Evolutionary conservation across 164 flowering plant species (phyloP), one percentile per base, ranked within the genome.

Genomic region (Piper betle): DNA sequence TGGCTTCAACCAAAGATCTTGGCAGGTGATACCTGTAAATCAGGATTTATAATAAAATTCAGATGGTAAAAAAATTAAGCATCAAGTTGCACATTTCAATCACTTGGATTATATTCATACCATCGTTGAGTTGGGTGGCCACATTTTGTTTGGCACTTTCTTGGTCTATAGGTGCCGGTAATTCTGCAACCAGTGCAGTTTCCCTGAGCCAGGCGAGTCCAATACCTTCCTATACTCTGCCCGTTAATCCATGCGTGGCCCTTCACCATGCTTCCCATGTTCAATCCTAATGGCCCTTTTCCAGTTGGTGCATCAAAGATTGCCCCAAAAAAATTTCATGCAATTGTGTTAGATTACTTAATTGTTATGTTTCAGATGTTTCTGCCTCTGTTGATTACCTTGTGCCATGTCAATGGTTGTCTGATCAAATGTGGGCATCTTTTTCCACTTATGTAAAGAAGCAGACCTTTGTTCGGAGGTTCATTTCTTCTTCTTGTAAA

Each of bases 231-330:
- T 39, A 94, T 79, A 80, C 96, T 91, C 65, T 85, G 84, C 9
- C 99, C 97, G 61, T 94, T 93, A 72, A 93, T 69, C 99, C 99
- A 93, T 25, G 73, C 83, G 70, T 93, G 95, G 68, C 99, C 97
- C 66, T 90, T 93, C 18, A 88, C 97, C 99, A 93, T 90, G 62
- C 91, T 81, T 11, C 74, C 68, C 92, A 93, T 74, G 79, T 93
- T 96, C 70, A 93, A 66, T 18, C 95, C 99, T 77, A 93, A 69
- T n/a, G 97, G 97, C 53, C 82, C 92, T 37, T 75, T 61, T 52
- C 94, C 96, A 40, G 53, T 64, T 0, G 97, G 99, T 39, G 87
- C 85, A 73, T 85, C 71, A 64, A 94, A 88, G 71, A 80, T 75
- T 16, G 96, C 82, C 99, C 91, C 82, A 72, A 72, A 54, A 42